Percentiles rank a stretch among this genome's conserved stretches.
phyloP scores from a whole-genome alignment of 176 grass and related monocot species.

The Lolium rigidum region DNA sequence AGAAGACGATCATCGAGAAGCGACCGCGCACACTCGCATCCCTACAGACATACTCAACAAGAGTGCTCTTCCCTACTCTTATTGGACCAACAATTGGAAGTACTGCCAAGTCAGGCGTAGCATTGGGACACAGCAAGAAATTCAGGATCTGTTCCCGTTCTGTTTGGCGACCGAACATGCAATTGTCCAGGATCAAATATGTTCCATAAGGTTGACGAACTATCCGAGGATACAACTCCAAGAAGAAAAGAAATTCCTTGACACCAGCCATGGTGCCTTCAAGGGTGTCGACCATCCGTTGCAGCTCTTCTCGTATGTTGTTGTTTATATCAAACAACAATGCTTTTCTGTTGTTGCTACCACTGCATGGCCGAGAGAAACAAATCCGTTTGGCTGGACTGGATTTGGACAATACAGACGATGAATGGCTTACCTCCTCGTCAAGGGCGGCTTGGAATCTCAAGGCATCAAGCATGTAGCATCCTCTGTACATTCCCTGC shows the following conservation, averaged over 20 bases:
- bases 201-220: background rate
- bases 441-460: background rate
- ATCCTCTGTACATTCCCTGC: background rate
- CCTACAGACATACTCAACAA: background rate
- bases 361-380: too few relatives aligned
- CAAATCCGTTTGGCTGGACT: too few relatives aligned
- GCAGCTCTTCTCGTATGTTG: background rate
- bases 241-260: slow-evolving; percentile 5
- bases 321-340: background rate
- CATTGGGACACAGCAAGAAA: background rate
- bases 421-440: background rate
- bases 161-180: background rate
- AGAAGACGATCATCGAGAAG: background rate
- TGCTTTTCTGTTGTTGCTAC: too few relatives aligned
- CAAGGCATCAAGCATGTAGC: background rate
- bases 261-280: background rate
- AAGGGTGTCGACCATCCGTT: background rate
- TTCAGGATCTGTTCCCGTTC: background rate
- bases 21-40: background rate
- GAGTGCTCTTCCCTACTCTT: background rate
- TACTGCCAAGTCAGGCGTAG: background rate
- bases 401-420: too few relatives aligned
- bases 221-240: background rate
- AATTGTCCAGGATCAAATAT: background rate
- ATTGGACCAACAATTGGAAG: too few relatives aligned